Evolutionary conservation across 2,329 filamentous ascomycete species (phyloP).

Genomic region (Sphaerulina musiva): DNA sequence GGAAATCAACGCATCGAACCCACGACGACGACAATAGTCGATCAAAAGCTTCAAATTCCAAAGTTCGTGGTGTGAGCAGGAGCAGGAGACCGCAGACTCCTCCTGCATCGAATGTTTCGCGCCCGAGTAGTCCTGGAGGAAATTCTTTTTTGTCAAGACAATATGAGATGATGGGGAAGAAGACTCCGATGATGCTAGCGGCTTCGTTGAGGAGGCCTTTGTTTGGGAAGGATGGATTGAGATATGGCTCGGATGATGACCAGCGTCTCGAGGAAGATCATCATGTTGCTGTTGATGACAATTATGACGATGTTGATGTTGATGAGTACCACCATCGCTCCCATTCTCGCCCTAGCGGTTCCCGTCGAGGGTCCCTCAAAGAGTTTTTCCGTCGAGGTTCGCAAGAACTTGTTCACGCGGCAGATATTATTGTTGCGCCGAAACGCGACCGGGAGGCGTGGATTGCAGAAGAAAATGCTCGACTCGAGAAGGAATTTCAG

Average conservation of each 20-base stretch:
- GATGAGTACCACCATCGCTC: not conserved
- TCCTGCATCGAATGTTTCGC: no score
- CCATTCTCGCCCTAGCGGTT: not conserved
- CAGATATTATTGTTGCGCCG: conserved; percentile 9
- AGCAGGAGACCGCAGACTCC: no score
- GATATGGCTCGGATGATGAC: not conserved
- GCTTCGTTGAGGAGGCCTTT: no score
- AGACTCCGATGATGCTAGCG: no score
- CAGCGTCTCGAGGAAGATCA: no score
- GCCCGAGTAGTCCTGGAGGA: no score
- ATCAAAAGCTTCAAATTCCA: not conserved
- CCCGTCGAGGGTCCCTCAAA: conserved; percentile 8
- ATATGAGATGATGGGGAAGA: no score
- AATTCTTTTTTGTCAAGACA: no score
- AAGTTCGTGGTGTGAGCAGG: no score
- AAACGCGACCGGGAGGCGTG: conserved; percentile 7
- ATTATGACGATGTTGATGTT: not conserved
- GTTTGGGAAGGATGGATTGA: no score
- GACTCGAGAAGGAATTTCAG: conserved; percentile 9
- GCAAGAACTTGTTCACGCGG: not conserved
- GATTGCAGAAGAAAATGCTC: not conserved
- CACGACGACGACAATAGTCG: not conserved
- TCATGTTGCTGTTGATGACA: no score
- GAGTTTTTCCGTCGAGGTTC: conserved; percentile 9
- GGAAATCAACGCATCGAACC: no score